These are phyloP conservation scores for Coemansia sp. DNA, from an alignment of 192 early-diverging fungal species.

Conservation along the genomic window DNA sequence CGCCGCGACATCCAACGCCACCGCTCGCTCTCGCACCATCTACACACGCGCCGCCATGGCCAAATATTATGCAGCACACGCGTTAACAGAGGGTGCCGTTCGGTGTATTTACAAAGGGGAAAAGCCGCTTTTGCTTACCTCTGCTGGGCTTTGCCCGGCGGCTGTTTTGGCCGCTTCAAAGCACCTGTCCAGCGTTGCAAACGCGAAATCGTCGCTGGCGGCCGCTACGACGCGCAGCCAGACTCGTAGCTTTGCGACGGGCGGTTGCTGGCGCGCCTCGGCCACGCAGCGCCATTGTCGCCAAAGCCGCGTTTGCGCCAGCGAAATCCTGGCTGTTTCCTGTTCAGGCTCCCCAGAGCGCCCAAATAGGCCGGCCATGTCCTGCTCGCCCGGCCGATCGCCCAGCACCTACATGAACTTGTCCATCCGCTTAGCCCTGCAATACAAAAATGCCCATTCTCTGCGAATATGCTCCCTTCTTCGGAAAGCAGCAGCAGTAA, in stretches of 20 bases:
- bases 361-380: conserved; percentile 23
- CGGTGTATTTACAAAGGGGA: not conserved
- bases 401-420: not conserved
- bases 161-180: conserved; percentile 11
- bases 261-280: not conserved
- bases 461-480: not conserved
- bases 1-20: conserved; percentile 41
- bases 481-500: not conserved
- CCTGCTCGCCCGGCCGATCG: not conserved
- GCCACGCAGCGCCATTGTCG: conserved; percentile 23
- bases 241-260: not conserved
- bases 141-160: not conserved
- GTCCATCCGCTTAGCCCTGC: too few species aligned
- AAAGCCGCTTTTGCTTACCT: not conserved
- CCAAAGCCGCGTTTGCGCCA: conserved; percentile 8
- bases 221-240: conserved; percentile 26
- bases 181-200: conserved; percentile 9
- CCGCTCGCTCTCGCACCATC: conserved; percentile 24
- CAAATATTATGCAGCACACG: not conserved
- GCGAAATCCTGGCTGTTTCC: not conserved
- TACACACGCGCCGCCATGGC: not conserved
- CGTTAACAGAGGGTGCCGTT: not conserved
- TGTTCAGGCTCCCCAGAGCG: not conserved
- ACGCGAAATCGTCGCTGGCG: conserved; percentile 10
- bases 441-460: too few species aligned